phyloP scores from a whole-genome alignment of 23 red algal species.

The Gracilaria domingensis region DNA sequence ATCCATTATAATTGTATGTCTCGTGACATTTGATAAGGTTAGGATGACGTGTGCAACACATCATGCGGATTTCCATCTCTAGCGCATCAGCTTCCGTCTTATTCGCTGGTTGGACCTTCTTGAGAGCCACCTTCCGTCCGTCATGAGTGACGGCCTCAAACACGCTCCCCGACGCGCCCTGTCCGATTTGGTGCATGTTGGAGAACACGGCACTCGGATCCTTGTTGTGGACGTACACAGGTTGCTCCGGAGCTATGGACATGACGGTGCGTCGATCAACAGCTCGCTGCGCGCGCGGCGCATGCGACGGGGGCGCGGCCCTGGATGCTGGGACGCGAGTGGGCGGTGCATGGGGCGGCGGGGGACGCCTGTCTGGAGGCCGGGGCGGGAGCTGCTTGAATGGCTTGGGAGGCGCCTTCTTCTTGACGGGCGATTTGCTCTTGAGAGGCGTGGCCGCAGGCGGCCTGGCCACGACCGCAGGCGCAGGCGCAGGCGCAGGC shows the following conservation, averaged over 20 bases:
- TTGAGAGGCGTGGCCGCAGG: background rate
- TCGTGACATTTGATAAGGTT: constrained; percentile 96
- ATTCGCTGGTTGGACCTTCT: constrained; percentile 82
- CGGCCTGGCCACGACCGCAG: background rate
- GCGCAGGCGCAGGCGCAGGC: background rate
- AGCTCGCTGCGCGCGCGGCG: background rate
- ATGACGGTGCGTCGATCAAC: constrained; percentile 25
- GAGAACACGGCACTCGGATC: constrained; percentile 80
- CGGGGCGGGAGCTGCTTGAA: constrained; percentile 29
- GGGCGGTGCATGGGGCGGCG: constrained; percentile 12
- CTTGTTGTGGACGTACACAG: constrained; percentile 79
- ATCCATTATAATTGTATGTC: constrained; percentile 75
- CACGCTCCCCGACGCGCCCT: constrained; percentile 89
- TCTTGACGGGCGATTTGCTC: constrained; percentile 5
- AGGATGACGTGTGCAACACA: constrained; percentile 87
- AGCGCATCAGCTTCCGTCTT: constrained; percentile 70
- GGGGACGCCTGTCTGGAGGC: constrained; percentile 18
- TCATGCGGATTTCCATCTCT: constrained; percentile 96
- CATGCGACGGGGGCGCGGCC: background rate
- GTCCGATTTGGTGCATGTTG: constrained; percentile 79
- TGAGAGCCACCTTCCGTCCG: constrained; percentile 82
- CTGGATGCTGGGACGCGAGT: background rate
- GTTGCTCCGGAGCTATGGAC: constrained; percentile 76
- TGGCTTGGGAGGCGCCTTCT: background rate
- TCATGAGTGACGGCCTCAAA: constrained; percentile 67